Base-by-base conservation (phyloP, 2,329 filamentous ascomycete genomes). In the Corinectria fuckeliana region DNA sequence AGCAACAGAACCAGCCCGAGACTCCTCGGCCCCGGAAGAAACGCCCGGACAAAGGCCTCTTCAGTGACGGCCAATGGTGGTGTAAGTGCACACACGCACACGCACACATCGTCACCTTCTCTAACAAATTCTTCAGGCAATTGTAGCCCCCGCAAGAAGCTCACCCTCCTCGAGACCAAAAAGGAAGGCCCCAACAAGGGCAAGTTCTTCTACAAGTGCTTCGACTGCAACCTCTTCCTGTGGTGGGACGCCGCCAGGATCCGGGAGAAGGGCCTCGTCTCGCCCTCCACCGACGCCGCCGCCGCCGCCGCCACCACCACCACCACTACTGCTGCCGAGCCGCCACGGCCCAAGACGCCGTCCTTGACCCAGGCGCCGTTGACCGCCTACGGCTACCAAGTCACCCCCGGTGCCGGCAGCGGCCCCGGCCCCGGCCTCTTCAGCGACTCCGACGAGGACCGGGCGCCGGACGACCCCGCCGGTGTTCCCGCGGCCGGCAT, bases 211-310 rank as follows among this genome's bases (percentile, higher is more conserved):
- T 81, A 76, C 70, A 74, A 71, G 9, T 83, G 81, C 65, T 69
- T 71, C 6, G 71, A 72, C 45, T 83, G 81, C 68, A 53, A 66
- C 6, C 81, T 83, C 65, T 83, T 81, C 58, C 64, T 82, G 20
- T 83, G 77, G 76, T 72, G 74, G n/a, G 75, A 81, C 7, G 71
- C 73, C 1, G 78, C 79, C 9, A 60, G 66, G 30, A 51, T 61
- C 18, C 71, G 73, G 4, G 72, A 78, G 63, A 68, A 57, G 1
- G 69, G 67, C 4, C 56, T 68, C 30, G 56, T 41, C 4, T 26
- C 51, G 7, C 44, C 63, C 9, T 41, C 56, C 5, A 48, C 56
- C 5, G 48, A 60, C 8, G 64, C 36, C 10, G 45, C 21, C 3
- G 48, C 47, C n/a, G n/a, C n/a, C n/a, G n/a, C n/a, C n/a, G n/a